Conservation (phyloP, 2,329 filamentous ascomycete genomes). For the Daldinia sp. region DNA sequence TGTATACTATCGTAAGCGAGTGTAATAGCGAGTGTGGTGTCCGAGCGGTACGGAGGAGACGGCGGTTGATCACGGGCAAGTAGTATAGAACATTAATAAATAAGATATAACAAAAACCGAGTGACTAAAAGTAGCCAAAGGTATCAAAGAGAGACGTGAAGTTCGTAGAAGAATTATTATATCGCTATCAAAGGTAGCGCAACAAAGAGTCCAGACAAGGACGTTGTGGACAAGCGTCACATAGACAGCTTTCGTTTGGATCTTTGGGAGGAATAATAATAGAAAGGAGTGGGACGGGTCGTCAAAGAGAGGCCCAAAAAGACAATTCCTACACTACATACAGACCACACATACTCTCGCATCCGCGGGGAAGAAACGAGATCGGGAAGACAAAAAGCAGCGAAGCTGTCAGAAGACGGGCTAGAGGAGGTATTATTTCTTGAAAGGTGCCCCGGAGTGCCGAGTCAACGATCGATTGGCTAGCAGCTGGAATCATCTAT, state of each 20-base stretch:
- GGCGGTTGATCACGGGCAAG: conserved; percentile 16
- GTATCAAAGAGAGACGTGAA: conserved; percentile 42
- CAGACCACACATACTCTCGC: conserved; percentile 44
- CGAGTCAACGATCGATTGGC: conserved; percentile 51
- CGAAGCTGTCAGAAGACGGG: conserved; percentile 44
- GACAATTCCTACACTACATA: conserved; percentile 43
- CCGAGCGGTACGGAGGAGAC: conserved; percentile 30
- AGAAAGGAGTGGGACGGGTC: conserved; percentile 43
- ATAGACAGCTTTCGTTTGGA: conserved; percentile 40
- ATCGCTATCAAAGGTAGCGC: conserved; percentile 28
- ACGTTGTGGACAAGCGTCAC: conserved; percentile 42
- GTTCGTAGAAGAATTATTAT: conserved; percentile 42
- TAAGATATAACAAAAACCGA: conserved; percentile 22
- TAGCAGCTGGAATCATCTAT: conserved; percentile 42
- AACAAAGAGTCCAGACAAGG: conserved; percentile 38
- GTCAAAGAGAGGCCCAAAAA: conserved; percentile 42
- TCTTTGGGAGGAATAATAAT: conserved; percentile 41
- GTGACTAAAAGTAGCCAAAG: conserved; percentile 34
- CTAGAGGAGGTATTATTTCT: conserved; percentile 48
- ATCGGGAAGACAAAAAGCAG: conserved; percentile 44
- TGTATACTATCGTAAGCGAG: conserved; percentile 19
- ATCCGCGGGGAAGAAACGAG: conserved; percentile 43
- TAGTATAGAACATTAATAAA: conserved; percentile 37
- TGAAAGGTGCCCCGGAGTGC: conserved; percentile 45
- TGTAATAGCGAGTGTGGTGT: conserved; percentile 38